Conservation (phyloP, 331 rosid species). For the Stylosanthes scabra region DNA sequence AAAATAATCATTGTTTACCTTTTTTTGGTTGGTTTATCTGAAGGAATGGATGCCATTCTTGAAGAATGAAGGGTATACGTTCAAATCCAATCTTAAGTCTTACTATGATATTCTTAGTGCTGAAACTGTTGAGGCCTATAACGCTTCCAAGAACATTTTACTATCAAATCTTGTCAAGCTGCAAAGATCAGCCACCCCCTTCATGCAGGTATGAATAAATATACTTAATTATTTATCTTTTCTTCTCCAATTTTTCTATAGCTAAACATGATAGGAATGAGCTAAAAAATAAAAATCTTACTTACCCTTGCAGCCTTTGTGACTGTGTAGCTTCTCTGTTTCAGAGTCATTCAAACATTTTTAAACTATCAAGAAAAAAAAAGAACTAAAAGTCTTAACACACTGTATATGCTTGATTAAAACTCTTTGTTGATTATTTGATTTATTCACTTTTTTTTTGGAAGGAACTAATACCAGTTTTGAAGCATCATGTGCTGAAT, state of each 20-base stretch:
- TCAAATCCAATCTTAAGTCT: slow-evolving; percentile 33
- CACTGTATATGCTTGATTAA: background rate
- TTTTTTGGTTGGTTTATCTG: slow-evolving; percentile 1
- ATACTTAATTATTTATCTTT: background rate
- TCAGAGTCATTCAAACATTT: too few relatives aligned
- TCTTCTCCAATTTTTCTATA: background rate
- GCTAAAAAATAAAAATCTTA: background rate
- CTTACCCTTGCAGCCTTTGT: too few relatives aligned
- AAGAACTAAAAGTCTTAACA: background rate
- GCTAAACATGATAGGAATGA: background rate
- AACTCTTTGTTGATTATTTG: background rate
- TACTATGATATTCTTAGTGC: slow-evolving; percentile 22
- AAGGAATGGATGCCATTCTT: slow-evolving; percentile 51
- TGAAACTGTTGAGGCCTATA: slow-evolving; percentile 41
- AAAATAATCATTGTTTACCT: background rate
- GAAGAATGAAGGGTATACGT: slow-evolving; percentile 40
- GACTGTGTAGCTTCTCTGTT: too few relatives aligned
- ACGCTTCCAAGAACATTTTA: slow-evolving; percentile 38
- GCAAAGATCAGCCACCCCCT: slow-evolving; percentile 28
- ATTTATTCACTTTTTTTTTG: background rate
- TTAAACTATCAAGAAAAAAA: too few relatives aligned
- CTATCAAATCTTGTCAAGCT: slow-evolving; percentile 34
- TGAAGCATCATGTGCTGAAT: slow-evolving; percentile 44
- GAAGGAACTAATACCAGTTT: slow-evolving; percentile 49
- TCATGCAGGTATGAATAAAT: slow-evolving; percentile 40